A percentile compares a stretch with the other conserved stretches of the same genome.
Conservation (phyloP, 768 basidiomycete species). For the Lactarius tabidus region DNA sequence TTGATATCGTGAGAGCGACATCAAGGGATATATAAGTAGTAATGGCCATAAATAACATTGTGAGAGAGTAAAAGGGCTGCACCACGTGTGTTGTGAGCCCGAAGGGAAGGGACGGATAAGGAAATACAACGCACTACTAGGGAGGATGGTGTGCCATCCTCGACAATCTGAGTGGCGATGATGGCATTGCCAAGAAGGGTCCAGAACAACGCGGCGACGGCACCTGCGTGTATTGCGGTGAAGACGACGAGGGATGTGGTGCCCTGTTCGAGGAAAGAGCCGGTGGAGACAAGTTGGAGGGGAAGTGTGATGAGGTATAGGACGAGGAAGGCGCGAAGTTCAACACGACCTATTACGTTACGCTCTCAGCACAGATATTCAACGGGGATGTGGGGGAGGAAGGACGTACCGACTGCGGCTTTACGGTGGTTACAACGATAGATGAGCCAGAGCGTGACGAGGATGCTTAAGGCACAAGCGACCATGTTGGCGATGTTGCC, state of each 20-base stretch:
- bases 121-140: constrained; percentile 48
- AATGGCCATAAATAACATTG: constrained; percentile 57
- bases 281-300: constrained; percentile 78
- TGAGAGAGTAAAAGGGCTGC: constrained; percentile 61
- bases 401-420: constrained; percentile 74
- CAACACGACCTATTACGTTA: constrained; percentile 54
- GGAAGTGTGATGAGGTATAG: constrained; percentile 70
- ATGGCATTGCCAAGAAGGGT: constrained; percentile 68
- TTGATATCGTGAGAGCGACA: constrained; percentile 63
- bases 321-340: constrained; percentile 61
- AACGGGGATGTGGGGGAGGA: not conserved
- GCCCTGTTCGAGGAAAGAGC: constrained; percentile 76
- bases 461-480: constrained; percentile 67
- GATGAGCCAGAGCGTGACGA: constrained; percentile 57
- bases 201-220: constrained; percentile 79
- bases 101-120: not conserved
- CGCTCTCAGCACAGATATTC: constrained; percentile 11
- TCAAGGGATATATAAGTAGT: constrained; percentile 87
- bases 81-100: not conserved
- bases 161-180: constrained; percentile 85
- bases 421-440: constrained; percentile 57
- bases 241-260: constrained; percentile 62
- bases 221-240: constrained; percentile 74
- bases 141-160: constrained; percentile 78
- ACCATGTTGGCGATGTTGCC: constrained; percentile 88